A percentile compares a stretch with the other conserved stretches of the same genome.
Conservation (phyloP, 1,284 basidiomycete genomes). For the Cystobasidiaceae sp. region DNA sequence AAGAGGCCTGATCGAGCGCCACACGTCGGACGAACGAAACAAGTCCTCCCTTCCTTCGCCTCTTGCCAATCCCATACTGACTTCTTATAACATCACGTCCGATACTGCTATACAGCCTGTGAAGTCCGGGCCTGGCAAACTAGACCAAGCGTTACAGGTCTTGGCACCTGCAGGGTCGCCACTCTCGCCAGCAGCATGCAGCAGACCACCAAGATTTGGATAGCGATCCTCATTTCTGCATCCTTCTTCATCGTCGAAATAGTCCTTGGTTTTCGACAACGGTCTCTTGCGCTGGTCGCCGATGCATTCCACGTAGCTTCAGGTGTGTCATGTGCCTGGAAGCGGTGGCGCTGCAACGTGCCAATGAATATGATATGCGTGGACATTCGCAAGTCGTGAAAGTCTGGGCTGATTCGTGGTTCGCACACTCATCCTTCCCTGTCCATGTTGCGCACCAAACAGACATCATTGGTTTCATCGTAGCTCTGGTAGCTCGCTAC, state of each 20-base stretch:
- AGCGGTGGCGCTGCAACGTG: not conserved
- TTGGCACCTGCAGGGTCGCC: not conserved
- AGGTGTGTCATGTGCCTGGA: too few relatives aligned
- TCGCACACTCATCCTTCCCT: too few relatives aligned
- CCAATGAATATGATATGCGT: not conserved
- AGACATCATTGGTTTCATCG: constrained; percentile 32
- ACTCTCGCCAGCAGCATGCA: not conserved
- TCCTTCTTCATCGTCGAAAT: constrained; percentile 28
- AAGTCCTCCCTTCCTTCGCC: too few relatives aligned
- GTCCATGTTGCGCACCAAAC: too few relatives aligned
- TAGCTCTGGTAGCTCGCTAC: constrained; percentile 23
- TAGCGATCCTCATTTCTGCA: constrained; percentile 8
- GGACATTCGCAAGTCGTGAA: not conserved
- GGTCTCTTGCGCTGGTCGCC: constrained; percentile 31
- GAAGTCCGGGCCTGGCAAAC: too few relatives aligned
- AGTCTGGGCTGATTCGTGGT: too few relatives aligned
- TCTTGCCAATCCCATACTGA: too few relatives aligned
- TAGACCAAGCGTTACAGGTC: too few relatives aligned
- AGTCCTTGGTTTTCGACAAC: constrained; percentile 27
- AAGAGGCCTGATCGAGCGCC: too few relatives aligned
- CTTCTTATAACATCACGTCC: too few relatives aligned
- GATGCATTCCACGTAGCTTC: constrained; percentile 34
- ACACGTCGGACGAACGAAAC: too few relatives aligned
- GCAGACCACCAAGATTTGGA: constrained; percentile 15
- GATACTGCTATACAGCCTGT: too few relatives aligned